Conservation (phyloP, 2,329 filamentous ascomycete species). For the Alternaria infectoria region DNA sequence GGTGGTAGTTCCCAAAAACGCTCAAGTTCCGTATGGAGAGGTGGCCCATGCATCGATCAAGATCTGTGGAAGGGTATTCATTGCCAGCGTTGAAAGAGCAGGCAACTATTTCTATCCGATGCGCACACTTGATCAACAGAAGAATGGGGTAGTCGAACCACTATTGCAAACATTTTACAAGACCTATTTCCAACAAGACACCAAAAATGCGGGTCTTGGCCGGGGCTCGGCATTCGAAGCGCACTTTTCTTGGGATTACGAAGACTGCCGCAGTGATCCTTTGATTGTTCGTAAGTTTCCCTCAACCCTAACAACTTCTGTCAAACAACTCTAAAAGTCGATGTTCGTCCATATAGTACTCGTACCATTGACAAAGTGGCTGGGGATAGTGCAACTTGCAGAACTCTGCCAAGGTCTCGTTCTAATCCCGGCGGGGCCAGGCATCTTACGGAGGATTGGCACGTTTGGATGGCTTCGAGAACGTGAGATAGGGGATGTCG, state of each 20-base stretch:
- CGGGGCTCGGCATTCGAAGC: background rate
- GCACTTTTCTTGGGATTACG: background rate
- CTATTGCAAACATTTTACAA: background rate
- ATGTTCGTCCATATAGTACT: background rate
- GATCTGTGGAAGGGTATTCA: background rate
- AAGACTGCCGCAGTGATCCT: background rate
- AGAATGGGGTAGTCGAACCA: too few species aligned
- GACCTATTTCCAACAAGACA: background rate
- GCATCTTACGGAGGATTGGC: too few species aligned
- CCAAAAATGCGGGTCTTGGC: rapidly evolving
- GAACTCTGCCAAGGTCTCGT: too few species aligned
- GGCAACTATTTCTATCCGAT: too few species aligned
- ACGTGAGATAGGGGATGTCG: too few species aligned
- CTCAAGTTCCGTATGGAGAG: background rate
- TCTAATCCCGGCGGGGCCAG: too few species aligned
- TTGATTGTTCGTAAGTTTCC: background rate
- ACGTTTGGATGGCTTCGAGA: too few species aligned
- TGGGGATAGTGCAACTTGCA: too few species aligned
- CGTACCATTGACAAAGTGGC: too few species aligned
- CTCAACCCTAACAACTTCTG: background rate
- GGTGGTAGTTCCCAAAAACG: rapidly evolving
- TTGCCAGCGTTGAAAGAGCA: background rate
- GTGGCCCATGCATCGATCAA: background rate
- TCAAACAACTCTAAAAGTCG: rapidly evolving
- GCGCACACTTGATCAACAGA: too few species aligned